phyloP scores from a whole-genome alignment of 129 eudicot species.

The Helianthus annuus region DNA sequence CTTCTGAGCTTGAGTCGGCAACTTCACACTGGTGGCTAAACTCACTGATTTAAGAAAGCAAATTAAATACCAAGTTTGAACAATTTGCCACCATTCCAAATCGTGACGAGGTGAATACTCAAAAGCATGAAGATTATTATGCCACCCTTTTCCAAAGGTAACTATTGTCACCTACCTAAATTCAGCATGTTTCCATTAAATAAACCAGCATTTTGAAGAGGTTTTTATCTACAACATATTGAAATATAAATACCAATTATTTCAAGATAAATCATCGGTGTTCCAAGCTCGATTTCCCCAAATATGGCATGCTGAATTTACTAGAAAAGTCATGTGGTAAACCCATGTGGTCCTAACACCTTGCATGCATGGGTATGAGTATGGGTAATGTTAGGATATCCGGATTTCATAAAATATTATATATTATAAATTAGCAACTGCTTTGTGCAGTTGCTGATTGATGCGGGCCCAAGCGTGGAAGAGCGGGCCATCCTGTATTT shows the following conservation, averaged over 20 bases:
- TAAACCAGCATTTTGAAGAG: too few species aligned
- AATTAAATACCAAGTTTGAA: conserved; percentile 67
- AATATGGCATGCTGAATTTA: conserved; percentile 73
- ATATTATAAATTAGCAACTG: too few species aligned
- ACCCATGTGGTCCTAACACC: conserved; percentile 41
- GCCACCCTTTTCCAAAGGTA: conserved; percentile 86
- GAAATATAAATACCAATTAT: conserved; percentile 51
- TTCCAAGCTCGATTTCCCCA: conserved; percentile 69
- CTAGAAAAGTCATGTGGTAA: conserved; percentile 63
- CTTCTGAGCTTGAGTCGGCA: conserved; percentile 35
- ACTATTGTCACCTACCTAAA: conserved; percentile 81
- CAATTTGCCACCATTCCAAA: conserved; percentile 87
- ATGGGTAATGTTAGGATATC: neutral
- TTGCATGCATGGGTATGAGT: conserved; percentile 23
- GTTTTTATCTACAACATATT: too few species aligned
- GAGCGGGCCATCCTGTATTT: too few species aligned
- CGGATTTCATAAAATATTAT: neutral
- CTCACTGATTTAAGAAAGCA: conserved; percentile 62
- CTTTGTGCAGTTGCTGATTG: too few species aligned
- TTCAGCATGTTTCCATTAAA: too few species aligned
- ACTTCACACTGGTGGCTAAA: conserved; percentile 73
- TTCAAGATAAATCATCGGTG: conserved; percentile 61
- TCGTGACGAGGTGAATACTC: conserved; percentile 84
- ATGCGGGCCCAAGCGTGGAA: too few species aligned
- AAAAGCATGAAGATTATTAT: conserved; percentile 85